Percentiles rank a stretch among this genome's conserved stretches.
Evolutionary conservation across 305 asterid genomes (phyloP).

Genomic region (Solanum hybrid): DNA sequence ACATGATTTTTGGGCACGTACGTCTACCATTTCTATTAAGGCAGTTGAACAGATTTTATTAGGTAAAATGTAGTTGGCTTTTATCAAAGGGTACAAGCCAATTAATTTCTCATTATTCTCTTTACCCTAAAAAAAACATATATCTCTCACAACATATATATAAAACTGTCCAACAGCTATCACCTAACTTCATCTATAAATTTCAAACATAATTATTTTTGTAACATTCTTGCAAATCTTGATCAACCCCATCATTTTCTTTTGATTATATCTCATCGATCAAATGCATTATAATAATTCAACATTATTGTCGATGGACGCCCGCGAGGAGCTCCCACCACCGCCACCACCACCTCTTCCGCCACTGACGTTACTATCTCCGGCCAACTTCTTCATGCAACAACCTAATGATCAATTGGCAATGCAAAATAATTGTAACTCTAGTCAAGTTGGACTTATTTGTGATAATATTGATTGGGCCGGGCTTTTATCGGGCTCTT

Average conservation of each 20-base stretch:
- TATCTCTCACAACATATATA: neutral
- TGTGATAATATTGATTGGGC: conserved; percentile 45
- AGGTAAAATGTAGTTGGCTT: conserved; percentile 29
- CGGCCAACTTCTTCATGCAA: neutral
- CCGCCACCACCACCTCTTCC: neutral
- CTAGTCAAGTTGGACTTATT: conserved; percentile 7
- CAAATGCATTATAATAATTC: neutral
- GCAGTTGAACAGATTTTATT: conserved; percentile 36
- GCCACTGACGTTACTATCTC: neutral
- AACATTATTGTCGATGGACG: neutral
- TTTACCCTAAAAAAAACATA: neutral
- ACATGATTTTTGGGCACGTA: conserved; percentile 9
- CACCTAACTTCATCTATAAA: conserved; percentile 11
- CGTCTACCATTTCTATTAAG: conserved; percentile 14
- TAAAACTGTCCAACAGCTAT: conserved; percentile 12
- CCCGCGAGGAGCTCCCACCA: neutral
- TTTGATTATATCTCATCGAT: neutral
- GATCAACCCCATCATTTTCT: neutral
- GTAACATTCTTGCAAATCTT: conserved; percentile 1
- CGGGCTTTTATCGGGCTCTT: conserved; percentile 14
- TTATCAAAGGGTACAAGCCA: conserved; percentile 9
- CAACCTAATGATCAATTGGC: neutral
- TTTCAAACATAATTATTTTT: conserved; percentile 4
- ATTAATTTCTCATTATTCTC: neutral
- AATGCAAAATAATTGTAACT: conserved; percentile 19